A percentile compares a stretch with the other conserved stretches of the same genome.
Evolutionary conservation across 495 filamentous ascomycete species (phyloP).

Genomic region (Halenospora varia): DNA sequence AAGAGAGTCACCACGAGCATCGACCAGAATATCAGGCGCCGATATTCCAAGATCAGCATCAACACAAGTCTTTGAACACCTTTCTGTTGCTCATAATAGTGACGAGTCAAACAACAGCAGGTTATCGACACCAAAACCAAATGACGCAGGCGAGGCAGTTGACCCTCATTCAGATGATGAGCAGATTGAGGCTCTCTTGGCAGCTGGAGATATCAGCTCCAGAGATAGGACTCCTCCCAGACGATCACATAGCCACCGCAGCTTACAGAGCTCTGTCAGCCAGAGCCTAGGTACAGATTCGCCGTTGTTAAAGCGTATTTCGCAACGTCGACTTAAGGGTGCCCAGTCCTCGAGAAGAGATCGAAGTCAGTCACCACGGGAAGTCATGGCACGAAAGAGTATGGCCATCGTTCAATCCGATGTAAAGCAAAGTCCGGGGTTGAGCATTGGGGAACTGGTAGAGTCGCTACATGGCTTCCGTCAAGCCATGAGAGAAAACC

Average conservation of each 20-base stretch:
- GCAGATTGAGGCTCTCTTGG: background rate
- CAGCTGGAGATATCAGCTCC: no score
- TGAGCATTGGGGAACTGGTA: background rate
- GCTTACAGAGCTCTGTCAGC: background rate
- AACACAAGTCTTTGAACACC: no score
- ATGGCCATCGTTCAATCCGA: background rate
- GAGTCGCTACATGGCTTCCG: background rate
- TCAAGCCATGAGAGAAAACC: slow-evolving; percentile 3
- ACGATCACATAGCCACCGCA: background rate
- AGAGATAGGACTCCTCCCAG: no score
- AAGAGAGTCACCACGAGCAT: no score
- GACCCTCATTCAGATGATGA: background rate
- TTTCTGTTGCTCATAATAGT: no score
- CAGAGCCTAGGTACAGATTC: slow-evolving; percentile 1
- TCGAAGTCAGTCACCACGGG: background rate
- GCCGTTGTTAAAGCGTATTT: background rate
- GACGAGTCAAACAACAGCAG: no score
- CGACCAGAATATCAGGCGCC: no score
- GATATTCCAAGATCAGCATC: no score
- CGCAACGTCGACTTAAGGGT: background rate
- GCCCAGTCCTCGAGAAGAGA: background rate
- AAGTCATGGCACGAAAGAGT: background rate
- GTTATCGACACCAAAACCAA: no score
- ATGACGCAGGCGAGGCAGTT: background rate
- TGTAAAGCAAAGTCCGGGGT: background rate